A percentile compares a stretch with the other conserved stretches of the same genome.
Conservation (phyloP, 2,329 filamentous ascomycete species). For the Aspergillus arachidicola region DNA sequence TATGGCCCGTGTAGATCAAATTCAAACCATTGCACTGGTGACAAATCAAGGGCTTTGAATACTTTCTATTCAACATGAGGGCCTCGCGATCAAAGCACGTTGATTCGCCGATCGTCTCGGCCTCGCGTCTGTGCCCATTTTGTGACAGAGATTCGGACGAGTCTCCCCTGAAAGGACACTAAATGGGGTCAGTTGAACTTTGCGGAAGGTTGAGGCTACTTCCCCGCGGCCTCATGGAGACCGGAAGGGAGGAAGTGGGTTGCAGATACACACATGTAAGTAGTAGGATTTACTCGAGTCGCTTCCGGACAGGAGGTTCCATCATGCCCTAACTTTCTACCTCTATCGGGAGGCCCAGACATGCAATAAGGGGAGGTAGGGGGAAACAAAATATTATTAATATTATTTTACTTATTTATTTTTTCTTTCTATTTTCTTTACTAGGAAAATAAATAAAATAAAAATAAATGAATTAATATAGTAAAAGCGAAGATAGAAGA, state of each 20-base stretch:
- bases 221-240: constrained; percentile 25
- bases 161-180: not conserved
- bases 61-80: constrained; percentile 10
- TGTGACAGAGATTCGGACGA: constrained; percentile 35
- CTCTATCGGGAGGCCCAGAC: not conserved
- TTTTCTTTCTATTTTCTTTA: too few species aligned
- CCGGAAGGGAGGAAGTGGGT: constrained; percentile 7
- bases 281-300: not conserved
- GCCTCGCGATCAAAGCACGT: constrained; percentile 23
- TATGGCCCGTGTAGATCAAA: constrained; percentile 36
- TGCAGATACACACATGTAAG: constrained; percentile 7
- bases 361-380: constrained; percentile 1
- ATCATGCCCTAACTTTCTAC: not conserved
- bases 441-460: too few species aligned
- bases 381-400: not conserved
- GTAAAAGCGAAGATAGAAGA: too few species aligned
- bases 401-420: not conserved
- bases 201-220: constrained; percentile 23
- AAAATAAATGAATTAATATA: too few species aligned
- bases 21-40: constrained; percentile 27
- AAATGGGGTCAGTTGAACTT: constrained; percentile 22
- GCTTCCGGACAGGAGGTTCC: not conserved
- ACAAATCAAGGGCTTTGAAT: constrained; percentile 39
- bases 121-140: constrained; percentile 29
- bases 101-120: constrained; percentile 35